A percentile compares a stretch with the other conserved stretches of the same genome.
Evolutionary conservation across 306 rosid species (phyloP).

Genomic region (Abrus precatorius): DNA sequence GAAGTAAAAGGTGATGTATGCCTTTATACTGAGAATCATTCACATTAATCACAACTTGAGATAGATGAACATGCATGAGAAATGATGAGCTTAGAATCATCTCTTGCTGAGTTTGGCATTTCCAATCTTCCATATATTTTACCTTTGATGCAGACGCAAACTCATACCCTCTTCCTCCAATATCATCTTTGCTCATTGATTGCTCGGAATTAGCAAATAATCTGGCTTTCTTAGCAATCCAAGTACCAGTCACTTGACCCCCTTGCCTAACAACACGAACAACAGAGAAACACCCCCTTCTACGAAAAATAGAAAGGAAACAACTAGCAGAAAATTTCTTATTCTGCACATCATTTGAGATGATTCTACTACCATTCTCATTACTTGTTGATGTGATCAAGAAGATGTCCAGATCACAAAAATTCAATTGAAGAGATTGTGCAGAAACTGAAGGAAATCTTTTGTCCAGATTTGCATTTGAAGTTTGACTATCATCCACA

Average conservation of each 20-base stretch:
- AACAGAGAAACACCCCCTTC: conserved; percentile 60
- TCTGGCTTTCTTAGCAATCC: conserved; percentile 91
- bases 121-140: conserved; percentile 74
- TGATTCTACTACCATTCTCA: conserved; percentile 47
- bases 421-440: conserved; percentile 68
- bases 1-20: conserved; percentile 62
- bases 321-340: conserved; percentile 62
- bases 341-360: conserved; percentile 52
- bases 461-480: conserved; percentile 63
- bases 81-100: conserved; percentile 83
- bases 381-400: conserved; percentile 59
- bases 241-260: conserved; percentile 89
- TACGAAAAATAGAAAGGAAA: conserved; percentile 66
- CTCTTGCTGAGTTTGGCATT: conserved; percentile 81
- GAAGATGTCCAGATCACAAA: conserved; percentile 69
- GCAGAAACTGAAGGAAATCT: conserved; percentile 58
- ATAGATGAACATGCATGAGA: conserved; percentile 62
- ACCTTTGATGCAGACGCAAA: conserved; percentile 80
- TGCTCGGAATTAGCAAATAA: conserved; percentile 71
- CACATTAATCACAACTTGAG: conserved; percentile 59
- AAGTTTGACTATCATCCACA: conserved; percentile 52
- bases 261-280: conserved; percentile 80
- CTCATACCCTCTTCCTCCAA: conserved; percentile 70
- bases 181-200: conserved; percentile 65
- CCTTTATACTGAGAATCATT: conserved; percentile 65